Percentiles rank a stretch among this genome's conserved stretches.
Evolutionary conservation across 176 grass and related monocot genomes (phyloP).

Genomic region (Tuctoria greenei): DNA sequence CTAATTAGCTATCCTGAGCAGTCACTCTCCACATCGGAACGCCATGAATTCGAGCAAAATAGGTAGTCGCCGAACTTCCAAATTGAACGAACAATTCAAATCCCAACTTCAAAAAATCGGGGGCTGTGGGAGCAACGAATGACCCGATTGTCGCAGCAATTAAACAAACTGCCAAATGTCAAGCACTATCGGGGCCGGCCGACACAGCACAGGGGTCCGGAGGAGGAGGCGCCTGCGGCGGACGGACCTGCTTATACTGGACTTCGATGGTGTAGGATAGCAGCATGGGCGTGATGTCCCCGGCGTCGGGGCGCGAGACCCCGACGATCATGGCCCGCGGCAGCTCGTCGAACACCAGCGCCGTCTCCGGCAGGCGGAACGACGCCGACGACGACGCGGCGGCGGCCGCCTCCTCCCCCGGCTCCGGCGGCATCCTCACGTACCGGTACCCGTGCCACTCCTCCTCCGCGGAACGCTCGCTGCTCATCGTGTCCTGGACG

Average conservation of each 20-base stretch:
- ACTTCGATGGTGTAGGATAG: slow-evolving; percentile 87
- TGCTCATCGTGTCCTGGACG: slow-evolving; percentile 15
- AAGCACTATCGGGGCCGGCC: not conserved
- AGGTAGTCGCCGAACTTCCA: not conserved
- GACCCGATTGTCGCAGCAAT: not conserved
- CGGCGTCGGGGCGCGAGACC: slow-evolving; percentile 65
- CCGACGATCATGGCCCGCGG: slow-evolving; percentile 59
- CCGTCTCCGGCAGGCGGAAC: slow-evolving; percentile 55
- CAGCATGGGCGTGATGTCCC: slow-evolving; percentile 80
- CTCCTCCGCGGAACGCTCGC: not conserved
- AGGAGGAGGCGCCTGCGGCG: not conserved
- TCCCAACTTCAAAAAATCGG: not conserved
- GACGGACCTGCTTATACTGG: slow-evolving; percentile 74
- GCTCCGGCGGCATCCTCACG: slow-evolving; percentile 36
- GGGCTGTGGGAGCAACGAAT: not conserved
- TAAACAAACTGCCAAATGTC: not conserved
- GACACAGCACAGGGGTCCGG: not conserved
- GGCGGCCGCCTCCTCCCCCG: not conserved
- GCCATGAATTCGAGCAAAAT: not conserved
- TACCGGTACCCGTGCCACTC: slow-evolving; percentile 15
- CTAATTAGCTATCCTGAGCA: not conserved
- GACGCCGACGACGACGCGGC: slow-evolving; percentile 28
- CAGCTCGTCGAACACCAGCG: slow-evolving; percentile 66
- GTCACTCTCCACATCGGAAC: not conserved
- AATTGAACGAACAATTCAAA: not conserved